Base-by-base conservation (phyloP, 2,329 filamentous ascomycete species). In the Trichoderma citrinoviride region DNA sequence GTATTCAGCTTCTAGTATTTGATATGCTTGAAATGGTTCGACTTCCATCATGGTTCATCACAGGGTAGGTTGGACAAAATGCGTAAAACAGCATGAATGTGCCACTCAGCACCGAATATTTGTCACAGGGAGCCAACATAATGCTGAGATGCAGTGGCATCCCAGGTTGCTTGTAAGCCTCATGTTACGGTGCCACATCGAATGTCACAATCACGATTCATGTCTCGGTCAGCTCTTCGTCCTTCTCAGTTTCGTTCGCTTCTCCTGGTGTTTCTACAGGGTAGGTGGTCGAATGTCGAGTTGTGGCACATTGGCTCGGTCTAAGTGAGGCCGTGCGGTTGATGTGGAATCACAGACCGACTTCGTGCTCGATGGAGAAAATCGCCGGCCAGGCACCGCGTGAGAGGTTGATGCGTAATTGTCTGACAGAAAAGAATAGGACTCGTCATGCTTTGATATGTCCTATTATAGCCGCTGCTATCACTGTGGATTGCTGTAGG, bases 341-440 rank as follows among this genome's bases (percentile, higher is more conserved):
- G 57, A 61, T 61, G 57, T 61, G 46, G 57, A 61, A 61, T 61
- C 57, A 61, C 46, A 41, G 21, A 10, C 37, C 15, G 53, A 55
- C 37, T 43, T 43, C 53, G 29, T 19, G 21, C n/a, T 15, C 29
- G n/a, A 54, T 54, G 15, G n/a, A 40, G 29, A 37, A 10, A 44
- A 4, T 44, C n/a, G 17, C 43, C 43, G 43, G 19, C 19, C 17
- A 19, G 43, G 43, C 50, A 23, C 50, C 19, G 29, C 14, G 8
- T 15, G 14, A 19, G 50, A 54, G 50, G 10, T 54, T 19, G n/a
- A 21, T 44, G 8, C n/a, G n/a, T n/a, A n/a, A n/a, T n/a, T n/a
- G n/a, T n/a, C 12, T 37, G 33, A 37, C 33, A 37, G 33, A 37
- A 12, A 37, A 1, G 8, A 37, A 37, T 14, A 37, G 10, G 33